These are phyloP conservation scores for Triticum monococcum DNA, from an alignment of 176 grass and related monocot species.

Conservation along the genomic window DNA sequence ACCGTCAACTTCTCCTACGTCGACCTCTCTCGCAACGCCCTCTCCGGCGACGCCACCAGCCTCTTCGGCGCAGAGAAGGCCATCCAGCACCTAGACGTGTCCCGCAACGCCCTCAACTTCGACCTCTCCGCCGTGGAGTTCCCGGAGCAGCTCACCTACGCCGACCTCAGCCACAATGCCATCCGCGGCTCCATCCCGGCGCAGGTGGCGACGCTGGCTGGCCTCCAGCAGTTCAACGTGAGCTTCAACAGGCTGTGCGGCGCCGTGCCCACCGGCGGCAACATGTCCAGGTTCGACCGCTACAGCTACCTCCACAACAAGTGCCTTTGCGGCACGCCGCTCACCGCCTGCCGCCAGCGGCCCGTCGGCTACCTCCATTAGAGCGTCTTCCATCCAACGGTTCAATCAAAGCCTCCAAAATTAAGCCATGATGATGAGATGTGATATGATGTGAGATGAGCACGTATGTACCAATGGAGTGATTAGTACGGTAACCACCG, in stretches of 20 bases:
- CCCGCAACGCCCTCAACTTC: conserved; percentile 62
- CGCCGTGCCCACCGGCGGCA: conserved; percentile 37
- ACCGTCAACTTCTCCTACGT: conserved; percentile 13
- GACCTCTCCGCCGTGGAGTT: conserved; percentile 43
- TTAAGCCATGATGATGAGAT: background rate
- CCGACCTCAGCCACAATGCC: conserved; percentile 75
- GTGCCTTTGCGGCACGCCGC: background rate
- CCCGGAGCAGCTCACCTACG: conserved; percentile 10
- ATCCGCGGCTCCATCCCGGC: conserved; percentile 54
- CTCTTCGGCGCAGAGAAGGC: conserved; percentile 28
- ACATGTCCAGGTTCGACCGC: conserved; percentile 23
- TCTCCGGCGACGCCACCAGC: conserved; percentile 39
- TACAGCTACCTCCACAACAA: conserved; percentile 25
- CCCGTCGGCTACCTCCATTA: background rate
- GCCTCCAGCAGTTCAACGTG: conserved; percentile 56
- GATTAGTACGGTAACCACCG: background rate
- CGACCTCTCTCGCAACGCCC: conserved; percentile 66
- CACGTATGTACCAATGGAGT: background rate
- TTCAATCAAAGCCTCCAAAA: background rate
- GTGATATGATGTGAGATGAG: background rate
- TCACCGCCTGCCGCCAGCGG: background rate
- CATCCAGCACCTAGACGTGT: conserved; percentile 45
- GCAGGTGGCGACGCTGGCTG: conserved; percentile 25
- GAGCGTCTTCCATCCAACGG: background rate
- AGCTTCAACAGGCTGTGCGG: conserved; percentile 77